Evolutionary conservation across 495 filamentous ascomycete genomes (phyloP).

Genomic region (Penicillium goetzii): DNA sequence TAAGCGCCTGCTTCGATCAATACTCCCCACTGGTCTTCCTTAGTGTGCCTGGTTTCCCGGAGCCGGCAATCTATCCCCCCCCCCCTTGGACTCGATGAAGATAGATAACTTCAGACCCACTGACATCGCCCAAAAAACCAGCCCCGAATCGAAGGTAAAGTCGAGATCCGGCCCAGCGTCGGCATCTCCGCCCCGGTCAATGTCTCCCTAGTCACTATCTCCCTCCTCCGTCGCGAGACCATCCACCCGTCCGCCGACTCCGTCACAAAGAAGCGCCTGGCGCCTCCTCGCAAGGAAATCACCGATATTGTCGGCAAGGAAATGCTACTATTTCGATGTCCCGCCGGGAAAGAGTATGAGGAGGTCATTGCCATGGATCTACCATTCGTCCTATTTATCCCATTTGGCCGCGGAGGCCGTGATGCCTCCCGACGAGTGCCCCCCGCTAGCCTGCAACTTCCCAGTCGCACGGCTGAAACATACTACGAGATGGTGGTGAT

Average conservation of each 20-base stretch:
- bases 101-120: constrained; percentile 1
- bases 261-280: constrained; percentile 87
- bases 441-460: constrained; percentile 87
- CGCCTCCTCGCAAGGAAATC: constrained; percentile 88
- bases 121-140: constrained; percentile 37
- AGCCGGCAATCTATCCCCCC: constrained; percentile 2
- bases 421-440: constrained; percentile 88
- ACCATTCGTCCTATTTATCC: constrained; percentile 96
- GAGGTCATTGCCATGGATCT: constrained; percentile 95
- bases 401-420: constrained; percentile 85
- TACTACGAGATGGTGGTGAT: constrained; percentile 96
- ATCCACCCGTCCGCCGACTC: constrained; percentile 97
- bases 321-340: constrained; percentile 86
- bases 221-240: constrained; percentile 88
- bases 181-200: constrained; percentile 86
- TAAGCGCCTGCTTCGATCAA: constrained; percentile 49
- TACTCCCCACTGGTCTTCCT: constrained; percentile 6
- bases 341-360: constrained; percentile 80
- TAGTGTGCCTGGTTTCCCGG: constrained; percentile 3
- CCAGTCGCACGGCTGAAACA: constrained; percentile 91
- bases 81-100: constrained; percentile 8
- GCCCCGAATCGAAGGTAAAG: constrained; percentile 96
- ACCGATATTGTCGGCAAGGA: constrained; percentile 94
- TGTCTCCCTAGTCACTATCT: constrained; percentile 92
- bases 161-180: constrained; percentile 86